Conservation (phyloP, 108 stramenopile species). For the Bacterosira constricta region DNA sequence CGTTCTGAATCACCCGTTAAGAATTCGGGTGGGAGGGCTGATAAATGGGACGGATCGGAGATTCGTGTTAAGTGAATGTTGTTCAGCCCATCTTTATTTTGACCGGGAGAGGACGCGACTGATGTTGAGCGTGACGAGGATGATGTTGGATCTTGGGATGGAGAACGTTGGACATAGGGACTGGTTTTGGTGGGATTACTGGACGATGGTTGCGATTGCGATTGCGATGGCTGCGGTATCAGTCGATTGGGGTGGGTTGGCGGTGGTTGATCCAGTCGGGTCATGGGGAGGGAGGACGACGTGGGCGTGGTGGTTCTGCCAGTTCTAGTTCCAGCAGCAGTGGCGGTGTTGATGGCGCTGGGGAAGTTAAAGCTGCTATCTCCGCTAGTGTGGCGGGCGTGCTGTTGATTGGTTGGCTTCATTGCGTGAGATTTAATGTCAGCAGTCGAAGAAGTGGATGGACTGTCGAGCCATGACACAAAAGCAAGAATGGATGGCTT, state of each 20-base stretch:
- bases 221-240: slow-evolving; percentile 6
- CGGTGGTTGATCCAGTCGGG: slow-evolving; percentile 16
- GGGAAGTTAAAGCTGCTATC: too few species aligned
- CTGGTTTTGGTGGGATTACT: not conserved
- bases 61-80: slow-evolving; percentile 30
- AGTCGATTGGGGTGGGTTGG: slow-evolving; percentile 26
- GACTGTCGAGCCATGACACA: too few species aligned
- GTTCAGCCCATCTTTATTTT: not conserved
- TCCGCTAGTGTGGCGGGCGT: too few species aligned
- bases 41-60: slow-evolving; percentile 22
- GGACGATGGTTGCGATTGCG: not conserved
- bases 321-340: too few species aligned
- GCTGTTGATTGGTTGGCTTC: too few species aligned
- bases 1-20: not conserved
- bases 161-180: not conserved
- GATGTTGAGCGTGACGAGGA: not conserved
- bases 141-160: not conserved
- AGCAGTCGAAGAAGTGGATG: too few species aligned
- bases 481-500: too few species aligned
- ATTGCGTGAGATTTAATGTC: too few species aligned
- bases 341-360: too few species aligned
- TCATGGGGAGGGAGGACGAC: not conserved
- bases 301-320: too few species aligned
- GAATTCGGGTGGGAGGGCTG: slow-evolving; percentile 26
- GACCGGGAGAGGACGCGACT: too few species aligned